Base-by-base conservation (phyloP, 2,329 filamentous ascomycete genomes). In the Bipolaris sorokiniana region DNA sequence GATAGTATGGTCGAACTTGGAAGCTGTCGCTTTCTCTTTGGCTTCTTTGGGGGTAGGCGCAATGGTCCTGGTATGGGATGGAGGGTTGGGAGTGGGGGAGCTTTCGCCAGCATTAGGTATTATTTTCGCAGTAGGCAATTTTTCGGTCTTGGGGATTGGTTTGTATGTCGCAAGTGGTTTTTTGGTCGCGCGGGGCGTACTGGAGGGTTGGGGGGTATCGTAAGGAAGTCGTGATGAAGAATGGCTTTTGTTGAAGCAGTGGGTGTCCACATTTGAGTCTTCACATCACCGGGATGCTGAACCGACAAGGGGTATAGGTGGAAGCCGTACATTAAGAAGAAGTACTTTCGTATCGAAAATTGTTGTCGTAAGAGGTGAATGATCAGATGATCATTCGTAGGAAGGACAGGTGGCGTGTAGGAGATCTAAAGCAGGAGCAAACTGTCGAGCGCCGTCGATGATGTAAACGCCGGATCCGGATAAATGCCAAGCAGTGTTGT, bases 281-380 rank as follows among this genome's bases (percentile, higher is more conserved):
- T 62, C 54, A 66, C 63, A 66, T 66, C 63, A 66, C 62, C 62
- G 58, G 63, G 63, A 66, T 66, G 63, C 26, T 59, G 62, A 55
- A 54, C 52, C 58, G 55, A 56, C 48, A 48, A 48, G 52, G 37
- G 57, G 55, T 64, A 34, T 61, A 51, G 54, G 57, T 66, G 62
- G 54, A 63, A 61, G 63, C 61, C 66, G 66, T 70, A 65, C 51
- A 70, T 70, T 70, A 65, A 65, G 62, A 67, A 46, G 56, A 22
- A 22, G 38, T 41, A 41, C 38, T 23, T 36, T 65, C 56, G 63
- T 64, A 63, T 51, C 56, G 55, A 47, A 37, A 45, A 53, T 47
- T 53, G 54, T 42, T 52, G 40, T 59, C 58, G 52, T 60, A 59
- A 51, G 59, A 31, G 48, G 61, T 51, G 58, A 46, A 50, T 56